Evolutionary conservation across 345 rosid species (phyloP), one percentile per base, ranked within the genome.

Genomic region (Geranium brycei): DNA sequence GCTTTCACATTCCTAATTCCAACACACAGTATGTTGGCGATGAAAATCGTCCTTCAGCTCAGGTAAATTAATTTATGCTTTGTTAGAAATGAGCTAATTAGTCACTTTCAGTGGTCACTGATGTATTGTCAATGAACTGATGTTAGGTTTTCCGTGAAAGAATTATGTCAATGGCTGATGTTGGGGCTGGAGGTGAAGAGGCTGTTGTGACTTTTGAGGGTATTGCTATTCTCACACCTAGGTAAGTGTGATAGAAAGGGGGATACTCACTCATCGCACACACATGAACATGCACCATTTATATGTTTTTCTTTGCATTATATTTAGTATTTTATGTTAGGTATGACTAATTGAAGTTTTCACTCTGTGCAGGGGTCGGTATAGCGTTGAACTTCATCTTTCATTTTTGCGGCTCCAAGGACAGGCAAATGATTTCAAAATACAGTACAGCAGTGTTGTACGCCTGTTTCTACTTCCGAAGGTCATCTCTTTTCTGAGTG

Each of bases 371-470:
- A 93, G 99, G 92, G 99, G 99, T 75, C 96, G 97, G 61, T 90
- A 90, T 72, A 88, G 82, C 72, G 99, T 93, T 70, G 97, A 93
- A 78, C 96, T 93, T 77, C 97, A 93, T 76, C 76, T 78, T 41
- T 93, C 99, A 58, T 90, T 93, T 77, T 75, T 93, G 73, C 89
- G 92, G 59, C 83, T 91, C 58, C 91, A 81, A 83, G 99, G 97
- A 66, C 97, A 88, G 82, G 99, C 97, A 62, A 93, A 93, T 73
- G 99, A 93, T 81, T 93, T 93, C 77, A 90, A 93, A 79, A 90
- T 93, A 72, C 99, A 93, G 78, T 90, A 90, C 72, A 90, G 97
- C 79, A 93, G 97, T 64, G 96, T 90, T 72, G 95, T 93, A 71
- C 95, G 99, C 47, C 70, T 93, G 65, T 93, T 93, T 79, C 80